phyloP scores from a whole-genome alignment of 371 early-diverging fungal species.

The Mortierella sp. region DNA sequence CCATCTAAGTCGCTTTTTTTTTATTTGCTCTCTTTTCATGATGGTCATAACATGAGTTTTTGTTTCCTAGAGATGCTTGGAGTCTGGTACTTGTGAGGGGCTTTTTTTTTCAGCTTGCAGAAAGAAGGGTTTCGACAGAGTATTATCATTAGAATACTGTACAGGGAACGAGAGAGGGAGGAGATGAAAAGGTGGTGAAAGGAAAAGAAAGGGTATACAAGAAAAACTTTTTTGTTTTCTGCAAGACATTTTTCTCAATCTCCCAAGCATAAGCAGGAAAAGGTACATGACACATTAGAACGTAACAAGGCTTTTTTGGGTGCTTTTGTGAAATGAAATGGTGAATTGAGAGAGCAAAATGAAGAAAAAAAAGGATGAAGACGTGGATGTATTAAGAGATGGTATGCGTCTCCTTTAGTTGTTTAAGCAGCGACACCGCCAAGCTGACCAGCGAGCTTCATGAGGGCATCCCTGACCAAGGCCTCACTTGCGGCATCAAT shows the following conservation, averaged over 20 bases:
- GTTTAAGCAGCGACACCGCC: background rate
- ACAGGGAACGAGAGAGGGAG: slow-evolving; percentile 15
- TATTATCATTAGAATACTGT: slow-evolving; percentile 37
- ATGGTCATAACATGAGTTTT: too few species aligned
- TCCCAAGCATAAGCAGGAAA: slow-evolving; percentile 1
- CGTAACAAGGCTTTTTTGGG: too few species aligned
- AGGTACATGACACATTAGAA: background rate
- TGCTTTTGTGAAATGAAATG: slow-evolving; percentile 1
- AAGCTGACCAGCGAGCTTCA: background rate
- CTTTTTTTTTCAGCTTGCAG: slow-evolving; percentile 8
- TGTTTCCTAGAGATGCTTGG: too few species aligned
- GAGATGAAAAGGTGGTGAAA: background rate
- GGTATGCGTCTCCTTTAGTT: background rate
- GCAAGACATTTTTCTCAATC: background rate
- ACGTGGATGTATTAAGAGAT: too few species aligned
- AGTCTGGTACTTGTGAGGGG: too few species aligned
- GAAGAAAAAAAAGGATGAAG: background rate
- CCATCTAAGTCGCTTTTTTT: too few species aligned
- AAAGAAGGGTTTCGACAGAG: slow-evolving; percentile 22
- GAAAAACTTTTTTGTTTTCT: slow-evolving; percentile 1
- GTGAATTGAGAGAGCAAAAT: background rate
- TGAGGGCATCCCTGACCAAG: background rate
- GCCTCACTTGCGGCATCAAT: too few species aligned
- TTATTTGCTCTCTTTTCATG: too few species aligned
- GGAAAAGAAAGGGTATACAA: background rate